A percentile compares a stretch with the other conserved stretches of the same genome.
phyloP scores from a whole-genome alignment of 164 flowering plant genomes.

The Buxus sempervirens region DNA sequence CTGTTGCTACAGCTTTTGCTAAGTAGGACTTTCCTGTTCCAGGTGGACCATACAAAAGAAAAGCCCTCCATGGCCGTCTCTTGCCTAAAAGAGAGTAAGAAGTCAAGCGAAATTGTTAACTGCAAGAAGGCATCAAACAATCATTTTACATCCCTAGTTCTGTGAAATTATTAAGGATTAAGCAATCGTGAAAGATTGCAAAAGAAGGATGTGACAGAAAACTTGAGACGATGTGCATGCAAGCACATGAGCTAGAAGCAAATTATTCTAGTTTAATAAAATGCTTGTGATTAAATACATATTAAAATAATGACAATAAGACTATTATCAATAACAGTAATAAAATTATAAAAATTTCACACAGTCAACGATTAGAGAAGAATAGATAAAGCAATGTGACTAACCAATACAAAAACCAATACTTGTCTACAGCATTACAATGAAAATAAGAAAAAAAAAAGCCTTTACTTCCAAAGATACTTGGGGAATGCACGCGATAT shows the following conservation, averaged over 20 bases:
- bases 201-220: background rate
- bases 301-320: background rate
- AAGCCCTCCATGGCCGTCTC: constrained; percentile 95
- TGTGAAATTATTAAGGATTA: background rate
- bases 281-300: background rate
- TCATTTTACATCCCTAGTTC: background rate
- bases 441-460: too few species aligned
- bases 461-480: too few species aligned
- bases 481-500: too few species aligned
- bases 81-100: constrained; percentile 49
- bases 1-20: constrained; percentile 98
- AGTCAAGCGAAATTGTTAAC: constrained; percentile 8
- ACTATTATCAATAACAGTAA: background rate
- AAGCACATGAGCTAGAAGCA: too few species aligned
- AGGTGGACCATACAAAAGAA: constrained; percentile 96
- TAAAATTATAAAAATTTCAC: too few species aligned
- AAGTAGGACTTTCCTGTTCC: constrained; percentile 98
- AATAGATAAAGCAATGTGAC: too few species aligned
- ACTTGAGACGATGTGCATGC: background rate
- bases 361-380: too few species aligned
- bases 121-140: background rate
- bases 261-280: background rate
- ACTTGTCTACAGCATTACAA: too few species aligned
- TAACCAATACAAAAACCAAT: too few species aligned
- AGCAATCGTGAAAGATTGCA: background rate